Base-by-base conservation (phyloP, 768 basidiomycete species). In the Piloderma croceum region DNA sequence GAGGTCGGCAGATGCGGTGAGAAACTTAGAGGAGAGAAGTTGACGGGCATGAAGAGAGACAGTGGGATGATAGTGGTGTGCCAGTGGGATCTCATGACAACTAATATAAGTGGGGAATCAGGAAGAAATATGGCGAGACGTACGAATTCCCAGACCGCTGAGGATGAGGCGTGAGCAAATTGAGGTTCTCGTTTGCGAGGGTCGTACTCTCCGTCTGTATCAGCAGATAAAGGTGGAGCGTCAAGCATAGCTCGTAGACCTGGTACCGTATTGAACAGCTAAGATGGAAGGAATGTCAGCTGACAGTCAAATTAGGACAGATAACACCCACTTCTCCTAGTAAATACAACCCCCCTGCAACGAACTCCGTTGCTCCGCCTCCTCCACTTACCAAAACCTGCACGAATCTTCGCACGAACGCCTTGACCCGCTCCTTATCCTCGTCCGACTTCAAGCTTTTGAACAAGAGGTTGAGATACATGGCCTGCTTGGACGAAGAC, bases 381-480 rank as follows among this genome's bases (percentile, higher is more conserved):
- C 79, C 80, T 6, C 81, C 83, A 47, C 70, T 70, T 3, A 68
- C 77, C 29, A 96, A 65, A 31, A 90, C 71, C 61, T 96, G 92
- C 19, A 92, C 67, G 33, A 96, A 80, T 34, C 94, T 65, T 52
- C 85, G 76, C 20, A 97, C 72, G 45, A 96, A 78, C 1, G 90
- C 89, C 57, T 80, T 81, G 13, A 84, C 73, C 7, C 94, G 73
- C 34, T 77, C 76, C 0, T 59, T 43, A 41, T 74, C 72, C 23
- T 51, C 52, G 48, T 83, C 83, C 0, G 71, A 72, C 61, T 93
- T 94, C 48, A 96, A 63, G 2, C 87, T 83, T 52, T 89, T 92
- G 76, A 93, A 93, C 15, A 97, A 60, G 13, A 99, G 63, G 56
- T 97, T 98, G 41, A 99, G 75, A 60, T 94, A 98, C 82, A 98